Conservation (phyloP, 148 eudicot genomes). For the Silene conica region DNA sequence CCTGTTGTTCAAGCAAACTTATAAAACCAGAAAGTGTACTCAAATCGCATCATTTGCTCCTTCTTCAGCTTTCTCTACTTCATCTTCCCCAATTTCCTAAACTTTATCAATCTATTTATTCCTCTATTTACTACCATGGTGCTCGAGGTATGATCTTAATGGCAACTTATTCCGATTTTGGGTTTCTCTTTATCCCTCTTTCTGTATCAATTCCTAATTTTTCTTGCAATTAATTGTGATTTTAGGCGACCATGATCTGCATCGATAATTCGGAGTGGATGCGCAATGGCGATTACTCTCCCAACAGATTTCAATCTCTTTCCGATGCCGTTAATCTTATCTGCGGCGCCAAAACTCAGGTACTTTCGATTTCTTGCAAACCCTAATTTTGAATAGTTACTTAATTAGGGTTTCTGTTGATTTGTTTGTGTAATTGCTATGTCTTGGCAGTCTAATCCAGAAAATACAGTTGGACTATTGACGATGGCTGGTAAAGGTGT, state of each 20-base stretch:
- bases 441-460: constrained; percentile 77
- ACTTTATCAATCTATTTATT: neutral
- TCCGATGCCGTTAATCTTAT: constrained; percentile 93
- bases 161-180: constrained; percentile 20
- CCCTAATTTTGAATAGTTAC: neutral
- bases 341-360: constrained; percentile 98
- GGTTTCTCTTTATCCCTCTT: constrained; percentile 15
- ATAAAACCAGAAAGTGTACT: neutral
- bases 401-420: neutral
- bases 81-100: neutral
- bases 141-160: constrained; percentile 51
- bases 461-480: constrained; percentile 90
- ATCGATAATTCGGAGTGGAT: constrained; percentile 96
- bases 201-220: neutral
- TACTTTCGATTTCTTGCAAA: constrained; percentile 10
- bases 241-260: constrained; percentile 96
- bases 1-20: constrained; percentile 1
- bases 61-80: neutral
- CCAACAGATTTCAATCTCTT: constrained; percentile 81
- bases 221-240: neutral
- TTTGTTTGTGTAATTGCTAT: neutral
- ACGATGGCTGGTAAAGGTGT: constrained; percentile 99
- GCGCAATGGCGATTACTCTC: constrained; percentile 93
- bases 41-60: neutral
- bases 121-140: constrained; percentile 42